Evolutionary conservation across 2,329 filamentous ascomycete species (phyloP).

Genomic region (Fonsecaea pugnacius): DNA sequence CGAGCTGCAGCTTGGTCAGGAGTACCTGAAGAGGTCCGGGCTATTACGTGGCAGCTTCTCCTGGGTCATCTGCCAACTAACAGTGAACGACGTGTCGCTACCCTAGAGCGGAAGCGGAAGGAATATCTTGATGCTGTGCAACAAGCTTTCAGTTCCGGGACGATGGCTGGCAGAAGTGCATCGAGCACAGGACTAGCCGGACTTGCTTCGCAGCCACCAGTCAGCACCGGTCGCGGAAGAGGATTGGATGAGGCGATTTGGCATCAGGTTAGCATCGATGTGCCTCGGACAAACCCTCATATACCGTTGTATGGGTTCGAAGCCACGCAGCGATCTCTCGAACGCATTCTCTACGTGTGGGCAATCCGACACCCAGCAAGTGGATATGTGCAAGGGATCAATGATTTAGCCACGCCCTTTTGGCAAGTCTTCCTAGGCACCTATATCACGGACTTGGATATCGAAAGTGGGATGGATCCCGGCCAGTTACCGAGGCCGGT

Average conservation of each 20-base stretch:
- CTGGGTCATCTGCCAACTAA: slow-evolving; percentile 96
- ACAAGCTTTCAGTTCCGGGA: slow-evolving; percentile 65
- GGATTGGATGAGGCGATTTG: slow-evolving; percentile 96
- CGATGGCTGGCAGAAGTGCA: slow-evolving; percentile 31
- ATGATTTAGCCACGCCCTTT: slow-evolving; percentile 95
- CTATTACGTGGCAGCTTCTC: slow-evolving; percentile 98
- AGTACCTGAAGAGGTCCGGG: slow-evolving; percentile 89
- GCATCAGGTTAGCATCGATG: slow-evolving; percentile 99
- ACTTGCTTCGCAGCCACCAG: slow-evolving; percentile 47
- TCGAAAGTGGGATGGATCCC: slow-evolving; percentile 94
- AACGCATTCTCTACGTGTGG: slow-evolving; percentile 96
- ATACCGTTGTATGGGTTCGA: slow-evolving; percentile 94
- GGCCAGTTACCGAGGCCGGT: slow-evolving; percentile 89
- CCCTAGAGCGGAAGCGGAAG: slow-evolving; percentile 89
- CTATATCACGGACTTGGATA: slow-evolving; percentile 92
- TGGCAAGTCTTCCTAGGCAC: slow-evolving; percentile 96
- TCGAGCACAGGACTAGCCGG: slow-evolving; percentile 43
- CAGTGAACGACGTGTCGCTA: slow-evolving; percentile 86
- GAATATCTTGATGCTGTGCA: slow-evolving; percentile 93
- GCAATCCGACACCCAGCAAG: slow-evolving; percentile 96
- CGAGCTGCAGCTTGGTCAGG: slow-evolving; percentile 90
- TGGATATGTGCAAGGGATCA: slow-evolving; percentile 98
- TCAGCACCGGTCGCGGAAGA: slow-evolving; percentile 61
- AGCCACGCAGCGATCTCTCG: slow-evolving; percentile 89
- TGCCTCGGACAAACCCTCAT: slow-evolving; percentile 93